Evolutionary conservation across 176 grass and related monocot species (phyloP), one percentile per base, ranked within the genome.

Genomic region (Avena atlantica): DNA sequence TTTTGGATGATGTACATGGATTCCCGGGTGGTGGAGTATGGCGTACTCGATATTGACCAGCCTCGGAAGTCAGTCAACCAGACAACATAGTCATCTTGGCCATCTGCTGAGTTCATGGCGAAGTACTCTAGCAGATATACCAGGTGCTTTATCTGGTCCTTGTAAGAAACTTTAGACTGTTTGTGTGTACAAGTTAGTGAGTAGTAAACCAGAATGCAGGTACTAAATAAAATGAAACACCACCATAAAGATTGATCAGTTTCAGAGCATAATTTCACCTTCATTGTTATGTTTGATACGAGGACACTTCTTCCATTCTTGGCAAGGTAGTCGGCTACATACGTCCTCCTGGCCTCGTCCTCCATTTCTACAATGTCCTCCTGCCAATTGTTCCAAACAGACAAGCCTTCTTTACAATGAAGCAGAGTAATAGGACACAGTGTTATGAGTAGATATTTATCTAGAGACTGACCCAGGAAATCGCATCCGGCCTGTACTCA

Each of bases 321-420:
- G 76, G 92, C 93, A 19, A 68, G 48, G 50, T 95, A 92, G 67
- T 92, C 86, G 2, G 90, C 79, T 14, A 91, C 58, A 70, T 95
- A 90, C 0, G 55, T 42, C 61, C 79, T 90, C 61, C 42, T 59
- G 20, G 58, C 47, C 71, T 81, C 83, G 64, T 83, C 3, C 67
- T 85, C 93, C 29, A 20, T 70, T 9, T 67, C 83, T 12, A 75
- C 4, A 50, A 95, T 16, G 81, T 95, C 90, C 23, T 90, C 90
- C 93, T 95, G 64, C 16, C n/a, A 86, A 72, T 31, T 12, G 20
- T 12, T 60, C 1, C 24, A 77, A 70, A 15, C 8, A 85, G 23
- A 82, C 2, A 7, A 8, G 57, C 0, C n/a, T 31, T 37, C 9
- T 8, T 7, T 78, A 47, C 34, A 4, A 20, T 8, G 0, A 78